phyloP scores from a whole-genome alignment of 768 basidiomycete species.

The Asterophora parasitica region DNA sequence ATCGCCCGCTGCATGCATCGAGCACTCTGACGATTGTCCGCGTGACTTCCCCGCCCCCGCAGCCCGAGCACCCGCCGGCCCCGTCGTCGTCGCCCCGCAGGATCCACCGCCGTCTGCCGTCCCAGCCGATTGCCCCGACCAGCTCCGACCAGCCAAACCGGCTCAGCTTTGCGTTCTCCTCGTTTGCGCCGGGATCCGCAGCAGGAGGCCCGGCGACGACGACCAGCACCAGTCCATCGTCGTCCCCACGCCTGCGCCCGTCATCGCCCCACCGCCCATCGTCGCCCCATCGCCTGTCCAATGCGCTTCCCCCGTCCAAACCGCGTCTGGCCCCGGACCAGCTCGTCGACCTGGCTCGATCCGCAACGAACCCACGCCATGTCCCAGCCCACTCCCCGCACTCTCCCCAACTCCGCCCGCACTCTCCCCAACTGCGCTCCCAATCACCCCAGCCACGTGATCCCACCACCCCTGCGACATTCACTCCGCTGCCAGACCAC shows the following conservation, averaged over 20 bases:
- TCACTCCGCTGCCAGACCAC: slow-evolving; percentile 71
- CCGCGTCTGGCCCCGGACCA: slow-evolving; percentile 67
- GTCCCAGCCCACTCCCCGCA: slow-evolving; percentile 18
- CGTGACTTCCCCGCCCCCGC: slow-evolving; percentile 33
- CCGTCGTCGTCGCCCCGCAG: slow-evolving; percentile 20
- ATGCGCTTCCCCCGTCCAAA: slow-evolving; percentile 28
- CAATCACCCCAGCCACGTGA: slow-evolving; percentile 18
- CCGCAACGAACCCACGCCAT: slow-evolving; percentile 41
- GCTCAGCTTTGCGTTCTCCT: slow-evolving; percentile 56
- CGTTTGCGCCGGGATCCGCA: slow-evolving; percentile 37
- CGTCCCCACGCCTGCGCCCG: slow-evolving; percentile 44
- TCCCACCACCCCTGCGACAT: slow-evolving; percentile 45
- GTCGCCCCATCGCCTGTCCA: slow-evolving; percentile 30
- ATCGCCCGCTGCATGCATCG: slow-evolving; percentile 52
- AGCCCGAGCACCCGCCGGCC: slow-evolving; percentile 22
- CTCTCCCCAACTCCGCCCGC: slow-evolving; percentile 14
- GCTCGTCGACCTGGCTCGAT: slow-evolving; percentile 66
- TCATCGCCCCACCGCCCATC: slow-evolving; percentile 40
- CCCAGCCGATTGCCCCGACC: slow-evolving; percentile 21
- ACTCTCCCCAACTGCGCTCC: slow-evolving; percentile 14
- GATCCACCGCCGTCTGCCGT: slow-evolving; percentile 15
- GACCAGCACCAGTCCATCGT: slow-evolving; percentile 30
- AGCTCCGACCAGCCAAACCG: slow-evolving; percentile 20
- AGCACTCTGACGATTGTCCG: slow-evolving; percentile 74
- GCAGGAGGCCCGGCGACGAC: slow-evolving; percentile 20